Evolutionary conservation across 1,139 yeast genomes (phyloP), one percentile per base, ranked within the genome.

Genomic region (Sugiyamaella novakii): DNA sequence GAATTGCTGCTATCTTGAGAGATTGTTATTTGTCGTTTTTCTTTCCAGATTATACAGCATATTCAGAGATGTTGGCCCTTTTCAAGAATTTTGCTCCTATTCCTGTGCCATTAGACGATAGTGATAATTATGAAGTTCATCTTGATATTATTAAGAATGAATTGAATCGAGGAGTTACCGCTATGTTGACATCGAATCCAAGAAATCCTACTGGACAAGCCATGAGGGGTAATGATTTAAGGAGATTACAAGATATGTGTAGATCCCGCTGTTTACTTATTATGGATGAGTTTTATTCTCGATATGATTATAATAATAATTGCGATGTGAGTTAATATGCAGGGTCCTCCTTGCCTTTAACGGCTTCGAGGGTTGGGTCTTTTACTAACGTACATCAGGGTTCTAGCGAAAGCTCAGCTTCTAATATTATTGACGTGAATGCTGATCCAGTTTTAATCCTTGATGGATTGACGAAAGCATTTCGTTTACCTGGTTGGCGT

Each of bases 401-500:
- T 1, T 73, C 78, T 17, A 75, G 82, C 2, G 74, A 78, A 22
- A 75, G 81, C 24, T 76, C 83, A 5, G 82, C 84, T 1, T 75
- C 74, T 51, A 77, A 70, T 54, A 76, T 81, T 18, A 74, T 77
- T 18, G 84, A 81, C 55, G 86, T 81, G 12, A 77, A 81, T 60
- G 68, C 66, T 47, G 87, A 81, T 59, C 84, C 85, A 0, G 86
- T 81, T 5, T 72, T 81, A 56, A 80, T 81, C 55, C 71, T 81
- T 51, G 83, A 81, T 63, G 87, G 87, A 2, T 70, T 81, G 42
- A 81, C 87, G 45, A 81, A 81, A 65, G 81, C 83, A 0, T 81
- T 81, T 67, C 72, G 87, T 55, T 71, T 81, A 47, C 86, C 87
- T 2, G 87, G 87, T 1, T 81, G 85, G 85, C 74, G 87, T 67